Conservation (phyloP, 208 protist species). For the Leishmania braziliensis region DNA sequence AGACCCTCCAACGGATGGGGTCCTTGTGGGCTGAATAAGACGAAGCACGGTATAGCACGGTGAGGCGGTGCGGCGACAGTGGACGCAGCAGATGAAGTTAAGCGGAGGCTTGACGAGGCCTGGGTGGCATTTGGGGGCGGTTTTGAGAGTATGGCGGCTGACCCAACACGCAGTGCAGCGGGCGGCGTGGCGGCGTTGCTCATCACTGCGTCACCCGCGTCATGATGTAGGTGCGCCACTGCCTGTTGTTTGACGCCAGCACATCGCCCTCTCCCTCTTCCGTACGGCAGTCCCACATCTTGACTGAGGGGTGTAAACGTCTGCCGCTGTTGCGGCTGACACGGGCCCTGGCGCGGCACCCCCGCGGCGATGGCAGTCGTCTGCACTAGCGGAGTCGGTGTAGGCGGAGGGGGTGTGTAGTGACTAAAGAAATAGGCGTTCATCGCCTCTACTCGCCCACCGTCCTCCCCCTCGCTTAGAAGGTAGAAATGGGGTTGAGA, state of each 20-base stretch:
- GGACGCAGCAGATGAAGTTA: neutral
- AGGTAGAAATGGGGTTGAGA: constrained; percentile 3
- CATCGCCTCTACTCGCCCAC: constrained; percentile 8
- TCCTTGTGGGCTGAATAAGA: constrained; percentile 83
- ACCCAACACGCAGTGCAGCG: neutral
- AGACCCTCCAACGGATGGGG: constrained; percentile 64
- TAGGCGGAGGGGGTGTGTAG: neutral
- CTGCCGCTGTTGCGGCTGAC: neutral
- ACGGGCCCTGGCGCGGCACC: neutral
- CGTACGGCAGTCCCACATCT: neutral
- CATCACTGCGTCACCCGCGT: neutral
- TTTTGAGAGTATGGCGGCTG: neutral
- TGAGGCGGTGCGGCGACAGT: neutral
- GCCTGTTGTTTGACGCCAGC: neutral
- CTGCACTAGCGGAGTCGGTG: neutral
- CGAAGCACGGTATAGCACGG: constrained; percentile 27
- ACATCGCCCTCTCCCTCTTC: neutral
- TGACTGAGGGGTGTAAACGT: neutral
- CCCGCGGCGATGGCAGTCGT: neutral
- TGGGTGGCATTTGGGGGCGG: neutral
- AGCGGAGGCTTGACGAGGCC: neutral
- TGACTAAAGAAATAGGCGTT: constrained; percentile 37
- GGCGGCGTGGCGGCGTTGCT: neutral
- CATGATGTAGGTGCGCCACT: neutral
- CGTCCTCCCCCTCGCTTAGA: neutral